phyloP scores from a whole-genome alignment of 169 alveolate genomes.

The Eimeria acervulina region DNA sequence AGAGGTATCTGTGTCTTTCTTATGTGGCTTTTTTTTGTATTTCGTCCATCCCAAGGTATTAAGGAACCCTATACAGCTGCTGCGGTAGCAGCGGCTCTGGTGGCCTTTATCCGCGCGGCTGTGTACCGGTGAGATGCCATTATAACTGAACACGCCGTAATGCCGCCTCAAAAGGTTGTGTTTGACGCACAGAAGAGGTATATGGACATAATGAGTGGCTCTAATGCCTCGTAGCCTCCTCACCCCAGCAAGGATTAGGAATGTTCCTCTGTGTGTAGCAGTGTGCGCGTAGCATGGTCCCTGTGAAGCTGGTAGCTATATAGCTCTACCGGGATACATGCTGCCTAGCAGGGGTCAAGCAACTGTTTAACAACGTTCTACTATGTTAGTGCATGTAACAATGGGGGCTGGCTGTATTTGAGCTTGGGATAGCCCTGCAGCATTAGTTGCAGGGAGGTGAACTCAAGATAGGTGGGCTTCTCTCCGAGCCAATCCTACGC shows the following conservation, averaged over 20 bases:
- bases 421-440: background rate
- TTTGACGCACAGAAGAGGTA: background rate
- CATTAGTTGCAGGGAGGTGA: background rate
- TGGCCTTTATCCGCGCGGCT: background rate
- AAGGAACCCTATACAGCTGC: background rate
- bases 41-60: background rate
- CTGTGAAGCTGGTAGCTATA: background rate
- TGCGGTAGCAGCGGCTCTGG: background rate
- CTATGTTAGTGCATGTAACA: background rate
- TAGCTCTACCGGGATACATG: background rate
- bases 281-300: background rate
- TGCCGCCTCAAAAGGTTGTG: background rate
- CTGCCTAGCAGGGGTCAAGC: background rate
- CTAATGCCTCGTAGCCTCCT: background rate
- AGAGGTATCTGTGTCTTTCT: background rate
- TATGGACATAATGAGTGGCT: background rate
- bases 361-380: background rate
- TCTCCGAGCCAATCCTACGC: background rate
- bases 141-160: background rate
- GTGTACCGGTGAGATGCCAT: background rate
- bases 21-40: background rate
- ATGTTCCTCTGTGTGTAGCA: background rate
- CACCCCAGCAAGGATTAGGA: no score
- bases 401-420: background rate
- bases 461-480: background rate